Percentiles rank a stretch among this genome's conserved stretches.
These are phyloP conservation scores for Hyphodiscus hymeniophilus DNA, from an alignment of 495 filamentous ascomycete species.

Conservation along the genomic window DNA sequence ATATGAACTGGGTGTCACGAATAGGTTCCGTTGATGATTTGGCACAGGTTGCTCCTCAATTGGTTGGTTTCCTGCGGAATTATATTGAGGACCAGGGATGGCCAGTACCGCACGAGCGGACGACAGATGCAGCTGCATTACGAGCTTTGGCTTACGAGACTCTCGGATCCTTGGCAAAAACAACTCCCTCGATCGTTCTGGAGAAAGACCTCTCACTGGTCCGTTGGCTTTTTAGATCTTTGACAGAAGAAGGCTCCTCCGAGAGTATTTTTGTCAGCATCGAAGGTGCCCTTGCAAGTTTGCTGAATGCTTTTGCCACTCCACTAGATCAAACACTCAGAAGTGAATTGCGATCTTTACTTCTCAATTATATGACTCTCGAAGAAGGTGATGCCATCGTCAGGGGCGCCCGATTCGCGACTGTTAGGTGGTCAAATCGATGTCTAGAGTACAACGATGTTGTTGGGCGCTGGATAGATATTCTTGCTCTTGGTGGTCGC, in stretches of 20 bases:
- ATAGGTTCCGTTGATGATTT: constrained; percentile 55
- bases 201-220: constrained; percentile 54
- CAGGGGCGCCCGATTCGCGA: constrained; percentile 67
- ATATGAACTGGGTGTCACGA: constrained; percentile 79
- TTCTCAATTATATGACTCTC: constrained; percentile 59
- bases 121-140: constrained; percentile 54
- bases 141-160: constrained; percentile 75
- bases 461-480: constrained; percentile 76
- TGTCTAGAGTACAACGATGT: constrained; percentile 75
- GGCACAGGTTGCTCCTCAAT: constrained; percentile 53
- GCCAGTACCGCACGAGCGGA: constrained; percentile 52
- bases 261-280: constrained; percentile 75
- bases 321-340: constrained; percentile 36
- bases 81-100: constrained; percentile 79
- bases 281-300: constrained; percentile 76
- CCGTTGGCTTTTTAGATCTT: constrained; percentile 69
- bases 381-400: constrained; percentile 42
- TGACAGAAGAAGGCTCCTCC: constrained; percentile 71
- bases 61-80: constrained; percentile 62
- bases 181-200: constrained; percentile 36
- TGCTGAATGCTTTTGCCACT: constrained; percentile 51
- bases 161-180: constrained; percentile 69
- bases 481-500: constrained; percentile 64
- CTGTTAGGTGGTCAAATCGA: constrained; percentile 85
- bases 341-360: constrained; percentile 37